Percentiles rank a stretch among this genome's conserved stretches.
phyloP scores from a whole-genome alignment of 805 yeast species.

The Sugiyamaella mastotermitis region DNA sequence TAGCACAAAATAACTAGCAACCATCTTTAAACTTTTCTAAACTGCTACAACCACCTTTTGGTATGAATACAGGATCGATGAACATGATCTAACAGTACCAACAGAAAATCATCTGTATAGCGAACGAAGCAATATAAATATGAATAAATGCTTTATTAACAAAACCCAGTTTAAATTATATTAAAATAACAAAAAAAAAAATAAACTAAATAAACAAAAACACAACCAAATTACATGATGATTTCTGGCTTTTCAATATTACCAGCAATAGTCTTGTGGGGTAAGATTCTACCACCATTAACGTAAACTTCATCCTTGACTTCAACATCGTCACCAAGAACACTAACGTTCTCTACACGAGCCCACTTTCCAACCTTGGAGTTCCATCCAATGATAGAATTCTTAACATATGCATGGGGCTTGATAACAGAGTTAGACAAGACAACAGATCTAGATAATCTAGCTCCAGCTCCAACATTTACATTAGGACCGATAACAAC shows the following conservation, averaged over 20 bases:
- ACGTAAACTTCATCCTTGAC: constrained; percentile 97
- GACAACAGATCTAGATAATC: constrained; percentile 92
- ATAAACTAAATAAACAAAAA: background rate
- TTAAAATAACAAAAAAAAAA: background rate
- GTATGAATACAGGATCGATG: too few relatives aligned
- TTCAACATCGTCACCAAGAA: constrained; percentile 97
- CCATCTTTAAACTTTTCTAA: too few relatives aligned
- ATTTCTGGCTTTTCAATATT: constrained; percentile 97
- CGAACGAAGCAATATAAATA: too few relatives aligned
- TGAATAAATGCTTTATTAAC: background rate
- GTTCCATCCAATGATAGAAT: constrained; percentile 99
- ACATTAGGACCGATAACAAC: constrained; percentile 97
- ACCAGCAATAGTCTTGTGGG: constrained; percentile 93
- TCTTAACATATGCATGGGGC: constrained; percentile 97
- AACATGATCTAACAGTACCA: too few relatives aligned
- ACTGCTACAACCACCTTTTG: too few relatives aligned
- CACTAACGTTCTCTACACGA: constrained; percentile 95
- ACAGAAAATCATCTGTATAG: too few relatives aligned
- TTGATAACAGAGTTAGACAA: constrained; percentile 85
- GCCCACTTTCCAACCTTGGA: constrained; percentile 98
- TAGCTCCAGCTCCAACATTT: constrained; percentile 95
- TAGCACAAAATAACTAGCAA: too few relatives aligned
- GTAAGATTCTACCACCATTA: constrained; percentile 98
- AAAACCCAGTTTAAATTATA: background rate
- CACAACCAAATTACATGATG: constrained; percentile 89